phyloP scores from a whole-genome alignment of 2,329 filamentous ascomycete genomes.

The Periconia macrospinosa region DNA sequence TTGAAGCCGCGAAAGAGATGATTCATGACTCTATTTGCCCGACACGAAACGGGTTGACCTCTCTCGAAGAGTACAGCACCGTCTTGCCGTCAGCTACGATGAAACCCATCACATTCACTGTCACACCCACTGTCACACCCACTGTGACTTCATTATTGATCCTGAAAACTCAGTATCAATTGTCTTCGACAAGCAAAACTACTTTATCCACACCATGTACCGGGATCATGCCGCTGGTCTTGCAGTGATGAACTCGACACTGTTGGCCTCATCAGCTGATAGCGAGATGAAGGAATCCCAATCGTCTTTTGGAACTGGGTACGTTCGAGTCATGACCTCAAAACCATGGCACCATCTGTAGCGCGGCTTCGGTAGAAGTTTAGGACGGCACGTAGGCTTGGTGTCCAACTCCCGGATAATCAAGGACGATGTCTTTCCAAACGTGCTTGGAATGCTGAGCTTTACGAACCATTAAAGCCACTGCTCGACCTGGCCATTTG shows the following conservation, averaged over 20 bases:
- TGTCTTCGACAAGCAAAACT: constrained; percentile 50
- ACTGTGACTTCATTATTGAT: constrained; percentile 46
- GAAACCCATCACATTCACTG: constrained; percentile 44
- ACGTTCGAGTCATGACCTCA: constrained; percentile 42
- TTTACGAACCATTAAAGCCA: constrained; percentile 44
- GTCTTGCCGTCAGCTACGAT: constrained; percentile 45
- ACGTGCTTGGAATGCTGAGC: constrained; percentile 47
- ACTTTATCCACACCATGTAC: constrained; percentile 42
- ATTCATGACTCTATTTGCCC: constrained; percentile 46
- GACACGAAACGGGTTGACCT: constrained; percentile 47
- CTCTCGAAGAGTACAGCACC: constrained; percentile 39
- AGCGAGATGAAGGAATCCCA: constrained; percentile 44
- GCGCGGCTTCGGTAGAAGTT: constrained; percentile 44
- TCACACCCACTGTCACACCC: constrained; percentile 44
- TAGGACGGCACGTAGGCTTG: constrained; percentile 48
- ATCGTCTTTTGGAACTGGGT: constrained; percentile 49
- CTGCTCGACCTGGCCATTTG: constrained; percentile 42
- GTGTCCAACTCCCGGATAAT: constrained; percentile 39
- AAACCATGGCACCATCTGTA: constrained; percentile 46
- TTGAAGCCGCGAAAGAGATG: constrained; percentile 40
- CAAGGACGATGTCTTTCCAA: constrained; percentile 47
- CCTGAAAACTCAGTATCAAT: constrained; percentile 44
- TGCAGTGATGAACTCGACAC: constrained; percentile 38
- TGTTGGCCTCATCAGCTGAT: constrained; percentile 45
- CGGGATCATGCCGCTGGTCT: constrained; percentile 31